A percentile compares a stretch with the other conserved stretches of the same genome.
Conservation (phyloP, 2,329 filamentous ascomycete genomes). For the Xylariaceae sp. region DNA sequence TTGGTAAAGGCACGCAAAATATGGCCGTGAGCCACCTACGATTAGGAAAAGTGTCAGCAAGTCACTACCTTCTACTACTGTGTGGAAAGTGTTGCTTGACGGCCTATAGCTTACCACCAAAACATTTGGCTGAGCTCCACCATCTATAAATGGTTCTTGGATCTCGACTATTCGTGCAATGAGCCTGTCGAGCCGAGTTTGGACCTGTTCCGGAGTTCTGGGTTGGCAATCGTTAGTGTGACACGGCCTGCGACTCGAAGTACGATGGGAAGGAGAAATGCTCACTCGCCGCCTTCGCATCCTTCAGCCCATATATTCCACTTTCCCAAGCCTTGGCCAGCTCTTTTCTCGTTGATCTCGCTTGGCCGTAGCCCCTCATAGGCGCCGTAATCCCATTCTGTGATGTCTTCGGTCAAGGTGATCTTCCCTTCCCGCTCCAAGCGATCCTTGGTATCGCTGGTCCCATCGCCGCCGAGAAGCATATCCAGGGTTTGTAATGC, state of each 20-base stretch:
- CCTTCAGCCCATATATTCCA: conserved; percentile 39
- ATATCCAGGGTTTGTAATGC: conserved; percentile 23
- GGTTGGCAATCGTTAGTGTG: background rate
- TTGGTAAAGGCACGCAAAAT: conserved; percentile 52
- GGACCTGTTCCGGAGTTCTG: conserved; percentile 44
- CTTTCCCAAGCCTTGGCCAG: conserved; percentile 37
- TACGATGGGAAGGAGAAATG: too few species aligned
- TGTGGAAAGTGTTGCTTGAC: too few species aligned
- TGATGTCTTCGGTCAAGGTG: conserved; percentile 35
- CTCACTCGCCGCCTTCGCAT: conserved; percentile 29
- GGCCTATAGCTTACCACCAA: too few species aligned
- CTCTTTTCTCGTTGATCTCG: conserved; percentile 36
- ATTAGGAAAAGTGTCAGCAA: conserved; percentile 7
- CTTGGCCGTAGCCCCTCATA: conserved; percentile 37
- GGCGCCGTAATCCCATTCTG: conserved; percentile 47
- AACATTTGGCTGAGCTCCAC: too few species aligned
- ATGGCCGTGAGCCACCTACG: conserved; percentile 35
- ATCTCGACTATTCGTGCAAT: conserved; percentile 46
- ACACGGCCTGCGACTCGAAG: too few species aligned
- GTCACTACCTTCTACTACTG: too few species aligned
- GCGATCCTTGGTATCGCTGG: too few species aligned
- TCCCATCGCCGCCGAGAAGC: too few species aligned
- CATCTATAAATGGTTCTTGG: conserved; percentile 34
- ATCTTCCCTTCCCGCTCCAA: too few species aligned
- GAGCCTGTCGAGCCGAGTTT: conserved; percentile 41